These are phyloP conservation scores for Syncephalastrum racemosum DNA, from an alignment of 371 early-diverging fungal species.

Conservation along the genomic window DNA sequence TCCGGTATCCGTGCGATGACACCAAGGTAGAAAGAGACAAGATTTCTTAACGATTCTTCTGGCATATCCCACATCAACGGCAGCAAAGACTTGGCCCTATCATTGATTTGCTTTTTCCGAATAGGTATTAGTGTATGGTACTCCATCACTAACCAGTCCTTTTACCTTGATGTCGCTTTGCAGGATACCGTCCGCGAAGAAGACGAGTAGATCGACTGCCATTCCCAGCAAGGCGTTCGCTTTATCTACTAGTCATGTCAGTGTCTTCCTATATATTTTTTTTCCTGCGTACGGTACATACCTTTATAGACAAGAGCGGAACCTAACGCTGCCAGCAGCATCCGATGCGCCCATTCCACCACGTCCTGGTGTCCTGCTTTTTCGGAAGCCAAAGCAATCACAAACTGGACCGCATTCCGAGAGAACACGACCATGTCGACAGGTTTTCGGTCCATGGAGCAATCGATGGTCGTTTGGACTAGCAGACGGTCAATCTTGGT, in stretches of 20 bases:
- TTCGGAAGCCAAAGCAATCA: slow-evolving; percentile 12
- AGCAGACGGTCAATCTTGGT: slow-evolving; percentile 23
- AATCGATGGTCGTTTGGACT: slow-evolving; percentile 32
- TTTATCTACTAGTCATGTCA: slow-evolving; percentile 10
- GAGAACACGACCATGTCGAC: slow-evolving; percentile 30
- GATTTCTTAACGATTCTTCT: slow-evolving; percentile 9
- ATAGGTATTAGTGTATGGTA: background rate
- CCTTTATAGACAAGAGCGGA: slow-evolving; percentile 39
- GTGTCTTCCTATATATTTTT: background rate
- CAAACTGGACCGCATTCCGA: slow-evolving; percentile 20
- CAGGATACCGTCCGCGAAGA: slow-evolving; percentile 1
- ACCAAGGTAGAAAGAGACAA: slow-evolving; percentile 18
- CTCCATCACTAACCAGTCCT: background rate
- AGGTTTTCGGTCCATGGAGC: slow-evolving; percentile 8
- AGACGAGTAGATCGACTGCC: slow-evolving; percentile 12
- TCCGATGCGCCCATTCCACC: slow-evolving; percentile 22
- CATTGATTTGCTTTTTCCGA: slow-evolving; percentile 8
- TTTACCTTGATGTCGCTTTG: slow-evolving; percentile 1
- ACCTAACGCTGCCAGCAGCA: slow-evolving; percentile 23
- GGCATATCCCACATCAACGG: slow-evolving; percentile 16
- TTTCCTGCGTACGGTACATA: background rate
- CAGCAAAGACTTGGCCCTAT: slow-evolving; percentile 16
- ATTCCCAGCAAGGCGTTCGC: slow-evolving; percentile 12
- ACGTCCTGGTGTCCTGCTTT: background rate
- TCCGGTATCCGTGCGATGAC: slow-evolving; percentile 12